Percentiles rank a stretch among this genome's conserved stretches.
Evolutionary conservation across 2,329 filamentous ascomycete species (phyloP).

Genomic region (Aaosphaeria pasadenensis): DNA sequence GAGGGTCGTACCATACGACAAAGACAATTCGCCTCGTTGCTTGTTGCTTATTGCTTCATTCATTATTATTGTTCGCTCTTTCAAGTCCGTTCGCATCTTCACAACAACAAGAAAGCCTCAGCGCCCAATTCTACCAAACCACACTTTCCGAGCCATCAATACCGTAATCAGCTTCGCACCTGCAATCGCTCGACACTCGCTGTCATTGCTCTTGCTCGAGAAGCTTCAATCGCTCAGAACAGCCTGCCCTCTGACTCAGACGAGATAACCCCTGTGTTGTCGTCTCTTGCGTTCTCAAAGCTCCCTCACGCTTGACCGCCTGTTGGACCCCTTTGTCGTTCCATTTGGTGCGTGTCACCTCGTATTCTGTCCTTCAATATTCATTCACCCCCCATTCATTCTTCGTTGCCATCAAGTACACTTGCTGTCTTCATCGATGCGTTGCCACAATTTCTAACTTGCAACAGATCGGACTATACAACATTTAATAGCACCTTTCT

Average conservation of each 20-base stretch:
- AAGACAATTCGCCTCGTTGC: constrained; percentile 23
- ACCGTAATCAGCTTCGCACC: constrained; percentile 21
- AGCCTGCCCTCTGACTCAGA: too few relatives aligned
- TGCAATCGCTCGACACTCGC: constrained; percentile 10
- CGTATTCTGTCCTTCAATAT: too few relatives aligned
- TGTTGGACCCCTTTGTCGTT: neutral
- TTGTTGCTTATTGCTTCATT: constrained; percentile 16
- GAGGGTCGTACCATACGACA: constrained; percentile 17
- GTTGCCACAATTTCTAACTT: too few relatives aligned
- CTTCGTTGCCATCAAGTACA: too few relatives aligned
- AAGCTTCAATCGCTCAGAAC: too few relatives aligned
- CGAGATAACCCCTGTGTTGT: too few relatives aligned
- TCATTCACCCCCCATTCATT: too few relatives aligned
- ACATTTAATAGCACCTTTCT: constrained; percentile 4
- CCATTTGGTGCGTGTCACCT: neutral
- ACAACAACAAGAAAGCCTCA: constrained; percentile 12
- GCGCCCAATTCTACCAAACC: constrained; percentile 5
- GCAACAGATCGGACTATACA: too few relatives aligned
- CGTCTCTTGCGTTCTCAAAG: too few relatives aligned
- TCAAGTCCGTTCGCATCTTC: constrained; percentile 29
- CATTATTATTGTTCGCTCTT: constrained; percentile 41
- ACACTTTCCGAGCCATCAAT: constrained; percentile 12
- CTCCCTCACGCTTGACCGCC: too few relatives aligned
- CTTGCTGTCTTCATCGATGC: too few relatives aligned
- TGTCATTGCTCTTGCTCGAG: too few relatives aligned